A percentile compares a stretch with the other conserved stretches of the same genome.
Conservation (phyloP, 106 monocot genomes). For the Chionographis japonica region DNA sequence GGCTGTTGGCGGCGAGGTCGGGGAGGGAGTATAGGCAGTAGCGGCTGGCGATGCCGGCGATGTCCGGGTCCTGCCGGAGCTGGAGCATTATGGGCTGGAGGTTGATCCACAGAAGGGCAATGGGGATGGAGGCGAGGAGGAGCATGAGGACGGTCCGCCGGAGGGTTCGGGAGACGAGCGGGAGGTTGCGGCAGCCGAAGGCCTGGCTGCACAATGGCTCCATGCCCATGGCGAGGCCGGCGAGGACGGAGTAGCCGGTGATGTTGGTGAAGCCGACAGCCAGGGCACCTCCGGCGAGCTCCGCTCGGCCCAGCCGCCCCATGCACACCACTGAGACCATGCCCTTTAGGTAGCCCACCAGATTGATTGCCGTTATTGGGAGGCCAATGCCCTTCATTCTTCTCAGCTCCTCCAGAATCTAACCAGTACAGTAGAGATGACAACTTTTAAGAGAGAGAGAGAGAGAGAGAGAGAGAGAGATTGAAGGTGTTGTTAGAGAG, state of each 20-base stretch:
- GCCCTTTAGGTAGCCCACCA: slow-evolving; percentile 37
- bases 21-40: slow-evolving; percentile 44
- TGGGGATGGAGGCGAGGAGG: slow-evolving; percentile 28
- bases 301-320: slow-evolving; percentile 36
- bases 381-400: slow-evolving; percentile 33
- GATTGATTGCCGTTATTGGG: slow-evolving; percentile 41
- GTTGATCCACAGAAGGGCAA: slow-evolving; percentile 29
- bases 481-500: too few species aligned
- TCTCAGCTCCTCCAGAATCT: slow-evolving; percentile 47
- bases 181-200: slow-evolving; percentile 36
- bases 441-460: background rate
- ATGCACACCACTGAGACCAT: slow-evolving; percentile 55
- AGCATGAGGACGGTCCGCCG: slow-evolving; percentile 26
- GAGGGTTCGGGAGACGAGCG: slow-evolving; percentile 15
- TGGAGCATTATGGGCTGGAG: slow-evolving; percentile 18
- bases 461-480: background rate
- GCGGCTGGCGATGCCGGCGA: slow-evolving; percentile 25
- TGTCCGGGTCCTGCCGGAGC: slow-evolving; percentile 34
- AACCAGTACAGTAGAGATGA: background rate
- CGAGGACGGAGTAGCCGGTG: slow-evolving; percentile 66
- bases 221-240: slow-evolving; percentile 58
- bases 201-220: slow-evolving; percentile 64
- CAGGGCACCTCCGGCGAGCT: slow-evolving; percentile 55
- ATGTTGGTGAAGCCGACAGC: slow-evolving; percentile 71
- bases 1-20: slow-evolving; percentile 35